Base-by-base conservation (phyloP, 208 protist genomes). In the Trypanosoma vivax region DNA sequence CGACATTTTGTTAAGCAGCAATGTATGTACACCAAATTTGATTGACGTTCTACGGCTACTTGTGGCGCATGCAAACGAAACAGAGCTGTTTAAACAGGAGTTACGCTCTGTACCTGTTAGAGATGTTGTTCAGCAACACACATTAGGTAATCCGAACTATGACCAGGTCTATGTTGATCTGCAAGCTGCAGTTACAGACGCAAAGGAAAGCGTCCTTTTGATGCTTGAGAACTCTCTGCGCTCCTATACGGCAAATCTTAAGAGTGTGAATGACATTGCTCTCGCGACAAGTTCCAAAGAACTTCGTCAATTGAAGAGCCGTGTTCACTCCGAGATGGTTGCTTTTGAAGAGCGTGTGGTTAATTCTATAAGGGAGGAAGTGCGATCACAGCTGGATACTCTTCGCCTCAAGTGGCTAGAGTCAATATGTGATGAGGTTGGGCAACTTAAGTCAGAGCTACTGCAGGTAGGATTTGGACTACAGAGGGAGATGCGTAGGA, bases 31-130 rank as follows among this genome's bases (percentile, higher is more conserved):
- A 5, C 61, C 73, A 0, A 73, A 83, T 50, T 69, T 91, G n/a
- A 24, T 85, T 5, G 78, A 91, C 34, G 79, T 91, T 1, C 45
- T 91, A 6, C 76, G 76, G 0, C 51, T 88, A 14, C 65, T 91
- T 5, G 83, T 91, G 18, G 78, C 74, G 18, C 83, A 91, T 47
- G 76, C 79, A 34, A 87, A 91, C 30, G 83, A 91, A 30, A 85
- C 79, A 4, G 79, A 84, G 48, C 59, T 84, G 11, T 79, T 85
- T 61, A 91, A 88, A 58, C 54, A 51, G n/a, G 76, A 83, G 55
- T 43, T 77, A 41, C 77, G 73, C 5, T 47, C 68, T 41, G 21
- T 71, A 41, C 40, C 62, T 2, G 50, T 69, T 56, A 38, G 48
- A 9, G 25, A 27, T 49, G 51, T 23, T 18, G 39, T 33, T 9